Evolutionary conservation across 495 filamentous ascomycete genomes (phyloP).

Genomic region (Trypethelium eluteriae): DNA sequence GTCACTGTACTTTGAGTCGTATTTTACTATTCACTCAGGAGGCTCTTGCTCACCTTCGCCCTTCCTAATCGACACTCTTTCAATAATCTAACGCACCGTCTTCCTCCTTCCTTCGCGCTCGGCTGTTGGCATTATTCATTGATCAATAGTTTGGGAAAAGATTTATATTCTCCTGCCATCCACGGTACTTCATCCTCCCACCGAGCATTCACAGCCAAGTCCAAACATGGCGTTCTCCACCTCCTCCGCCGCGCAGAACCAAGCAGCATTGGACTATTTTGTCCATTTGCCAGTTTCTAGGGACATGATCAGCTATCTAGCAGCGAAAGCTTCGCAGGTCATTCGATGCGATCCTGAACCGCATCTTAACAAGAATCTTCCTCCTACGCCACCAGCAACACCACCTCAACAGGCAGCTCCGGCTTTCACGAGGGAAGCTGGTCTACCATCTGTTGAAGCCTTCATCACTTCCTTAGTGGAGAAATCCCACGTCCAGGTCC

Average conservation of each 20-base stretch:
- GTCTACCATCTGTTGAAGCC: constrained; percentile 69
- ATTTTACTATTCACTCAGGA: background rate
- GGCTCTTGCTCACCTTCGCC: background rate
- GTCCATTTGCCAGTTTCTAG: constrained; percentile 70
- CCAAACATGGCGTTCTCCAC: constrained; percentile 37
- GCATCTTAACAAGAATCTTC: constrained; percentile 48
- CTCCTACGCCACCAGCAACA: constrained; percentile 59
- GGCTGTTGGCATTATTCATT: background rate
- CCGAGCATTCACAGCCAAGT: constrained; percentile 9
- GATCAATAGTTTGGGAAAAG: background rate
- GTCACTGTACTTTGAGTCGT: background rate
- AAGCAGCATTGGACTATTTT: constrained; percentile 82
- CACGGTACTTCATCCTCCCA: background rate
- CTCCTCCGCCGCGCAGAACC: constrained; percentile 49
- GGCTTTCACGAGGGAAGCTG: constrained; percentile 37
- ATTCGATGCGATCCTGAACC: constrained; percentile 74
- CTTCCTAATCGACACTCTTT: constrained; percentile 3
- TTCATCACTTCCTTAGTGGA: constrained; percentile 89
- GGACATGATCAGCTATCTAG: constrained; percentile 81
- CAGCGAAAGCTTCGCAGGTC: constrained; percentile 71
- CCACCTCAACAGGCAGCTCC: constrained; percentile 49
- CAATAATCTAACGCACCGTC: background rate
- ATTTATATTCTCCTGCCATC: constrained; percentile 5
- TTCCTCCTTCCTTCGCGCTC: background rate
- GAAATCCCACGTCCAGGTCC: constrained; percentile 91